Conservation (phyloP, 345 rosid species). For the Brassica cretica region DNA sequence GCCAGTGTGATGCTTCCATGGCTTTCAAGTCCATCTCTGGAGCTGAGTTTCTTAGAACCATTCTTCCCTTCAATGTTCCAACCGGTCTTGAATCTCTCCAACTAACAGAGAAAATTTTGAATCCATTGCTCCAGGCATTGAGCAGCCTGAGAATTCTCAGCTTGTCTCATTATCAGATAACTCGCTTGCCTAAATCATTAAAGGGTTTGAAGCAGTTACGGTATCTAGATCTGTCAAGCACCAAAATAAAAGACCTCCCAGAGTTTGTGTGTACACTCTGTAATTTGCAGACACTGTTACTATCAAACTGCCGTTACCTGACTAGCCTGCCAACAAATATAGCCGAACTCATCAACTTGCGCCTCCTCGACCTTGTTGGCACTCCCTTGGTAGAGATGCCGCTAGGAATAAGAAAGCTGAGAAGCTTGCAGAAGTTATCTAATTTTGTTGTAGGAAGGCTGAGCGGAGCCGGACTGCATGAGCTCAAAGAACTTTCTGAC, state of each 20-base stretch:
- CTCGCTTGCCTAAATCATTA: conserved; percentile 36
- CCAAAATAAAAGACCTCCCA: conserved; percentile 37
- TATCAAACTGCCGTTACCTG: conserved; percentile 31
- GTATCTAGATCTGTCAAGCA: conserved; percentile 42
- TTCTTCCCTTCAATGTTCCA: conserved; percentile 38
- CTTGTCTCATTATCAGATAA: conserved; percentile 39
- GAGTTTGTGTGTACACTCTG: conserved; percentile 39
- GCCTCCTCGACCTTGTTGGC: conserved; percentile 38
- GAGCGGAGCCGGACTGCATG: conserved; percentile 37
- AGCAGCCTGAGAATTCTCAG: conserved; percentile 33
- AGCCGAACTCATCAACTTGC: conserved; percentile 40
- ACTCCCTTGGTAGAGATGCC: conserved; percentile 43
- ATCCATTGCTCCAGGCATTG: conserved; percentile 28
- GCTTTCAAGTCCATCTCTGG: conserved; percentile 31
- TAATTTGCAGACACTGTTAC: conserved; percentile 41
- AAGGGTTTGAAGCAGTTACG: conserved; percentile 37
- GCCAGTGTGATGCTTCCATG: conserved; percentile 37
- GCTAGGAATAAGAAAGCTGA: conserved; percentile 36
- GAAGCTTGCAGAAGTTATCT: conserved; percentile 36
- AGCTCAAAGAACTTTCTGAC: conserved; percentile 37
- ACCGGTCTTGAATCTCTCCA: conserved; percentile 38
- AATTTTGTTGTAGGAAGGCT: conserved; percentile 36
- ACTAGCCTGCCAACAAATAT: conserved; percentile 40
- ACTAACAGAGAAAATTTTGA: conserved; percentile 30
- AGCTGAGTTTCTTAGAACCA: conserved; percentile 36